Percentiles rank a stretch among this genome's conserved stretches.
These are phyloP conservation scores for Xylaria bambusicola DNA, from an alignment of 495 filamentous ascomycete species.

Conservation along the genomic window DNA sequence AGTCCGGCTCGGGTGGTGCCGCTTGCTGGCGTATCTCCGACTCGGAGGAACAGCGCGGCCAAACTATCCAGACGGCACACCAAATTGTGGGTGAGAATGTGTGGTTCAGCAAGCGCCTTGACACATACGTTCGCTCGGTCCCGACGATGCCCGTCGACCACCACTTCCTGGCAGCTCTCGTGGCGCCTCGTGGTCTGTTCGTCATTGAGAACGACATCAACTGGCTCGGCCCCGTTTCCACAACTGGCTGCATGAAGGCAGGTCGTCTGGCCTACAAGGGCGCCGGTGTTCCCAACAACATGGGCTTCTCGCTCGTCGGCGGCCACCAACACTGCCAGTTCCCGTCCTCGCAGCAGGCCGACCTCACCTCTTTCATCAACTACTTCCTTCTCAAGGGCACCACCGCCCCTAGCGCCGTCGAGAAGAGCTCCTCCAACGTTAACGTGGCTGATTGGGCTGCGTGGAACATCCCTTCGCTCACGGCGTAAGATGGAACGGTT, in stretches of 20 bases:
- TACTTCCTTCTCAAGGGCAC: slow-evolving; percentile 49
- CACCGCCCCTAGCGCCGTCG: slow-evolving; percentile 38
- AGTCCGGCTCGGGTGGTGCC: slow-evolving; percentile 51
- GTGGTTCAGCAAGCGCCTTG: slow-evolving; percentile 51
- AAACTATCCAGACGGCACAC: slow-evolving; percentile 52
- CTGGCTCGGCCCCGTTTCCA: slow-evolving; percentile 54
- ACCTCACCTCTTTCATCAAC: slow-evolving; percentile 56
- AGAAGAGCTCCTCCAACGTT: slow-evolving; percentile 42
- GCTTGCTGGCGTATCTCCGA: slow-evolving; percentile 56
- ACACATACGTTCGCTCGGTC: slow-evolving; percentile 42
- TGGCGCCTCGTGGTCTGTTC: slow-evolving; percentile 48
- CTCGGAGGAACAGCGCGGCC: slow-evolving; percentile 41
- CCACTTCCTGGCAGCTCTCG: slow-evolving; percentile 50
- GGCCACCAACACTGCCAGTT: slow-evolving; percentile 57
- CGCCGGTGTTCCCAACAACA: slow-evolving; percentile 46
- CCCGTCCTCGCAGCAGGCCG: slow-evolving; percentile 48
- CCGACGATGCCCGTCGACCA: slow-evolving; percentile 51
- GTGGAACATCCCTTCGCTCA: slow-evolving; percentile 42
- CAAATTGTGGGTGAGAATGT: slow-evolving; percentile 55
- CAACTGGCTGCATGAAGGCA: slow-evolving; percentile 58
- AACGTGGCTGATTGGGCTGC: slow-evolving; percentile 42
- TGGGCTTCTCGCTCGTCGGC: slow-evolving; percentile 56
- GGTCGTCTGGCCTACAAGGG: slow-evolving; percentile 53
- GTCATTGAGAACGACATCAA: slow-evolving; percentile 58
- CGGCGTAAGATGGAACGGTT: slow-evolving; percentile 20